phyloP scores from a whole-genome alignment of 1,139 yeast genomes.

The Scheffersomyces parashehatae region DNA sequence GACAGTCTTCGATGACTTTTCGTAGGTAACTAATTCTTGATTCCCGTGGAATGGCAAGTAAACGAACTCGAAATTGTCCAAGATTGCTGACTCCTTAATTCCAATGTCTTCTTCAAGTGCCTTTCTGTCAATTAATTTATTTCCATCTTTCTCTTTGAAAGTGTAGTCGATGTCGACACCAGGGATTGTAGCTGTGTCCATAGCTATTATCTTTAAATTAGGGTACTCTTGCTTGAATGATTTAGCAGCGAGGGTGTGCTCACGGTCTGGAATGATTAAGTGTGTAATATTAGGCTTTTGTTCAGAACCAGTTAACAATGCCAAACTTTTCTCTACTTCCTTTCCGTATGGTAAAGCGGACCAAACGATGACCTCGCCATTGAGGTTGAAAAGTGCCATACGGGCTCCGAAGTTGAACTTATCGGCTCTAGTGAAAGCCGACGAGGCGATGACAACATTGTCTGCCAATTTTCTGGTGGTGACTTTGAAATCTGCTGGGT shows the following conservation, averaged over 20 bases:
- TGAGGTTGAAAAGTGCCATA: constrained; percentile 49
- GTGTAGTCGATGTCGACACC: constrained; percentile 13
- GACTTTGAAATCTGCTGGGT: constrained; percentile 35
- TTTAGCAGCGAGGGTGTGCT: constrained; percentile 58
- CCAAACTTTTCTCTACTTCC: constrained; percentile 39
- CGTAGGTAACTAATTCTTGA: constrained; percentile 25
- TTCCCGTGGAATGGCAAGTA: constrained; percentile 23
- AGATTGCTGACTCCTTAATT: constrained; percentile 16
- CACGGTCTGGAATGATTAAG: constrained; percentile 52
- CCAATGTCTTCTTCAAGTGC: constrained; percentile 24
- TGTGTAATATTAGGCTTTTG: constrained; percentile 35
- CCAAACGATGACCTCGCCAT: constrained; percentile 50
- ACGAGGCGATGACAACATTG: constrained; percentile 47
- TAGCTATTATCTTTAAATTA: constrained; percentile 49
- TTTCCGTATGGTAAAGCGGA: constrained; percentile 63
- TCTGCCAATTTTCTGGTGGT: constrained; percentile 45
- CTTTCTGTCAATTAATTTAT: constrained; percentile 25
- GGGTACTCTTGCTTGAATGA: constrained; percentile 53
- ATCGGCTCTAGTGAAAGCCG: constrained; percentile 40
- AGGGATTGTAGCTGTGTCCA: constrained; percentile 30
- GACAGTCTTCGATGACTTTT: constrained; percentile 18
- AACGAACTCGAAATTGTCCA: constrained; percentile 25
- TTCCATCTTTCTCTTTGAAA: constrained; percentile 26
- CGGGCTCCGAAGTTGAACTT: constrained; percentile 58
- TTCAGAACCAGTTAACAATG: constrained; percentile 28